phyloP scores from a whole-genome alignment of 1,284 basidiomycete species.

The Garcileccinum viscosum region DNA sequence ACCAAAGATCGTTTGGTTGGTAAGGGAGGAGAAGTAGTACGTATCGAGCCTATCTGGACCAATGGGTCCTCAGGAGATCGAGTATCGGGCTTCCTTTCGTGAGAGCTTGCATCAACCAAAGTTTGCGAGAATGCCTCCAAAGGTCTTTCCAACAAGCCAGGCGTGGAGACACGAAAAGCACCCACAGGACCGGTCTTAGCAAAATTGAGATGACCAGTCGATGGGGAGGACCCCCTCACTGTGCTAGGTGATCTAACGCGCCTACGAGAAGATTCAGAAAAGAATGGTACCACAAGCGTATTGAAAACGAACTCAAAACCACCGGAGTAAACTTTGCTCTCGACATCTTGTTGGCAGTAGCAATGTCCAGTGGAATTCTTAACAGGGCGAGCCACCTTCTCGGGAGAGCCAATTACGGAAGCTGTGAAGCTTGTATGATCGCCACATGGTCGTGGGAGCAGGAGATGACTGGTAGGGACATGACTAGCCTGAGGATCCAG shows the following conservation, averaged over 20 bases:
- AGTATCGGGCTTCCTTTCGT: slow-evolving; percentile 21
- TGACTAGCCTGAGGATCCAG: slow-evolving; percentile 3
- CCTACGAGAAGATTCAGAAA: slow-evolving; percentile 20
- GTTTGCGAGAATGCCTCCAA: not conserved
- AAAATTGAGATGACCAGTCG: slow-evolving; percentile 10
- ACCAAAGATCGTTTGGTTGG: not conserved
- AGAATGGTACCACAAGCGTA: not conserved
- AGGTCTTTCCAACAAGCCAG: not conserved
- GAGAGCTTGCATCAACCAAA: slow-evolving; percentile 9
- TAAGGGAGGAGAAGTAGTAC: not conserved
- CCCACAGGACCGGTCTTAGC: not conserved
- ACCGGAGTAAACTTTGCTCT: not conserved
- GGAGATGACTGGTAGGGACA: slow-evolving; percentile 27
- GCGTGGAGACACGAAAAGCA: not conserved
- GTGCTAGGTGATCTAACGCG: not conserved
- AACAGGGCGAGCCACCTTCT: not conserved
- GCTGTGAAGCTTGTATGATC: not conserved
- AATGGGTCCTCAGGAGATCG: not conserved
- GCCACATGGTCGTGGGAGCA: slow-evolving; percentile 20
- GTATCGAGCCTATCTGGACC: not conserved
- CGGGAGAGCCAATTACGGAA: not conserved
- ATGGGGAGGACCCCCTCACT: slow-evolving; percentile 21
- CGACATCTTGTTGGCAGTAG: slow-evolving; percentile 8
- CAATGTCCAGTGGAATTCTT: not conserved
- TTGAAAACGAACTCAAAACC: slow-evolving; percentile 20